Evolutionary conservation across 177 flowering plant species (phyloP).

Genomic region (Vitis hybrid): DNA sequence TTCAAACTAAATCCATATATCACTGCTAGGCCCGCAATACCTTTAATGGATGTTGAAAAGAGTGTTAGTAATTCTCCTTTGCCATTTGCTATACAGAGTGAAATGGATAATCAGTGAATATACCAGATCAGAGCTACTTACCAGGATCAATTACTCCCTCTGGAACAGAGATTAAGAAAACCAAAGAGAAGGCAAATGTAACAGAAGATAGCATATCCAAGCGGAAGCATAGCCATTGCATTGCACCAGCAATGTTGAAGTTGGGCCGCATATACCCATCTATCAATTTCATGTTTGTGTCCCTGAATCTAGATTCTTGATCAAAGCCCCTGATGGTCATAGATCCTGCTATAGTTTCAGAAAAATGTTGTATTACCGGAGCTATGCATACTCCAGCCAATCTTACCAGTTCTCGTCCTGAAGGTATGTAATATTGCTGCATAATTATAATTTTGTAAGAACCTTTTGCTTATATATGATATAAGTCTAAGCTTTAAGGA

Average conservation of each 20-base stretch:
- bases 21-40: constrained; percentile 67
- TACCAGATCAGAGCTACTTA: constrained; percentile 17
- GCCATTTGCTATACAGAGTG: not conserved
- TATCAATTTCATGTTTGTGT: constrained; percentile 38
- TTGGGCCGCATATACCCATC: constrained; percentile 60
- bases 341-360: constrained; percentile 70
- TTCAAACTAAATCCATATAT: constrained; percentile 71
- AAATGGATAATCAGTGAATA: not conserved
- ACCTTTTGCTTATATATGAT: not conserved
- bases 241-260: constrained; percentile 53
- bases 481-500: not conserved
- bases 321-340: constrained; percentile 66
- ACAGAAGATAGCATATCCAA: constrained; percentile 56
- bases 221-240: constrained; percentile 37
- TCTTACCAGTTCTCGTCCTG: constrained; percentile 69
- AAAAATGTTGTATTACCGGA: constrained; percentile 73
- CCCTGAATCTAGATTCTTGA: constrained; percentile 55
- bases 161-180: constrained; percentile 60
- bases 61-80: not conserved
- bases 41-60: constrained; percentile 21
- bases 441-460: not conserved
- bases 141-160: constrained; percentile 59
- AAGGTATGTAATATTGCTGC: constrained; percentile 67
- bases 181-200: constrained; percentile 53
- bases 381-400: constrained; percentile 57